Evolutionary conservation across 179 eudicot genomes (phyloP), one percentile per base, ranked within the genome.

Genomic region (Amaranthus tricolor): DNA sequence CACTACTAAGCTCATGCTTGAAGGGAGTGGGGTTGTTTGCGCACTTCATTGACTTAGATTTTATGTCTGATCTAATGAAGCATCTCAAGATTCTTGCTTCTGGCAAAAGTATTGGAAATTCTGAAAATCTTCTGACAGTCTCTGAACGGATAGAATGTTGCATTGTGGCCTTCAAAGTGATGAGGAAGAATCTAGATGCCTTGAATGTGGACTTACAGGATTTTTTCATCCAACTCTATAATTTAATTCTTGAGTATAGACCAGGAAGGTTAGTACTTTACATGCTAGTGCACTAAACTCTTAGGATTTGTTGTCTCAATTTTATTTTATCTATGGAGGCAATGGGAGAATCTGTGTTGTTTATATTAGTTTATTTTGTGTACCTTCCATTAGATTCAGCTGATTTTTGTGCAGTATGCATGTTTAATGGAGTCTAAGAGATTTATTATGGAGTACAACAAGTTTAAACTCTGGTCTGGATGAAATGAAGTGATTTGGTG

Each of bases 101-200:
- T 48, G 86, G 88, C 24, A 52, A 72, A 60, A 81, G 68, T 58
- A 51, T 68, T 2, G 85, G 70, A 68, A 79, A 80, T 82, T 79
- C 71, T 74, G 80, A 78, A 62, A 78, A 77, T 68, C 75, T 65
- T 48, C 71, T 95, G 85, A 84, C 95, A 9, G 90, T 95, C 48
- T 83, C 97, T 61, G 99, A 95, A 76, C 88, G 96, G 56, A 74
- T 95, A 75, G 87, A 83, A 50, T 95, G 99, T 85, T 95, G 99
- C 86, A 90, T 92, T 71, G 95, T 92, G 66, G 97, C 99, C 58
- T 95, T 95, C 76, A 89, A 88, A 86, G 89, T 95, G 77, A 95
- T 95, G 99, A 87, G 82, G 85, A 95, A 80, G 82, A 95, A 93
- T 80, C 96, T 95, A 40, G 97, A 95, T 82, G 93, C 97, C 74